phyloP scores from a whole-genome alignment of 495 filamentous ascomycete species.

The Xylaria grammica region DNA sequence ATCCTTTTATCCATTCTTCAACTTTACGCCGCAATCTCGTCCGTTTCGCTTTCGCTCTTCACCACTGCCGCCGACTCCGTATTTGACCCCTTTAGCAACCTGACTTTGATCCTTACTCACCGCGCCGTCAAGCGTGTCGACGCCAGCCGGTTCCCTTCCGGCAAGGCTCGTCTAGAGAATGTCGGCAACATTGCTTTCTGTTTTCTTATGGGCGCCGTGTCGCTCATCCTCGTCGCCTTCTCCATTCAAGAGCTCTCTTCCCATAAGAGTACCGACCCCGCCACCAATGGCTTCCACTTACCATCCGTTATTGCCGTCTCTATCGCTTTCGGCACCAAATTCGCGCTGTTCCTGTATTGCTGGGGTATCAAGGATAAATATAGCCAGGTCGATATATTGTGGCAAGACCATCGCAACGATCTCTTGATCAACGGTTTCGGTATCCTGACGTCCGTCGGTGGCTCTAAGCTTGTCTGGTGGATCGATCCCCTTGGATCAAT shows the following conservation, averaged over 20 bases:
- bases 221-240: constrained; percentile 87
- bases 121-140: constrained; percentile 90
- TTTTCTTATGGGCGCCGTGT: constrained; percentile 93
- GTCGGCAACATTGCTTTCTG: constrained; percentile 97
- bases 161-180: constrained; percentile 94
- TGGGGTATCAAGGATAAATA: constrained; percentile 88
- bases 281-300: constrained; percentile 70
- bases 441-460: constrained; percentile 85
- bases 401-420: constrained; percentile 90
- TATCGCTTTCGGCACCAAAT: constrained; percentile 83
- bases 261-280: constrained; percentile 45
- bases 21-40: constrained; percentile 85
- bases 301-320: constrained; percentile 88
- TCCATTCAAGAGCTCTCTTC: constrained; percentile 70
- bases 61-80: constrained; percentile 97
- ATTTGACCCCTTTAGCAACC: constrained; percentile 92
- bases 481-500: constrained; percentile 94
- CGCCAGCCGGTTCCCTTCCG: constrained; percentile 86
- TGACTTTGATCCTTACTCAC: constrained; percentile 85
- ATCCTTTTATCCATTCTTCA: constrained; percentile 78
- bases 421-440: constrained; percentile 90
- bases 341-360: constrained; percentile 87
- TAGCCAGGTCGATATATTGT: constrained; percentile 86
- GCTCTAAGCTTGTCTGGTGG: constrained; percentile 90
- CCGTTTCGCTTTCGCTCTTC: constrained; percentile 89